These are phyloP conservation scores for Umbelopsis sp. DNA, from an alignment of 192 early-diverging fungal genomes.

Conservation along the genomic window DNA sequence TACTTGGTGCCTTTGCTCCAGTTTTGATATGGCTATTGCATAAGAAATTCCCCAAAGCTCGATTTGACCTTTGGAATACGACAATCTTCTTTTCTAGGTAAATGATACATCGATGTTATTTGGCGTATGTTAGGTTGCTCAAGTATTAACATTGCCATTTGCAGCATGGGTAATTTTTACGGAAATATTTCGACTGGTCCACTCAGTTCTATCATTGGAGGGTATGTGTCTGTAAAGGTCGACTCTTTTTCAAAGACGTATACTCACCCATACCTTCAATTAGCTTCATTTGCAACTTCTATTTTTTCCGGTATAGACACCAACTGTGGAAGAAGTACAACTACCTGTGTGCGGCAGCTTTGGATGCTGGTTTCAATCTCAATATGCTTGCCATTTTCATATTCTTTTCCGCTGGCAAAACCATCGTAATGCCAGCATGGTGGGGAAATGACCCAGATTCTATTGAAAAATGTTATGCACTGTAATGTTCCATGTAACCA, in stretches of 20 bases:
- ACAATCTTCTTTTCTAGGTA: constrained; percentile 42
- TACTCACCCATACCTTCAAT: background rate
- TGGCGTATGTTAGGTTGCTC: background rate
- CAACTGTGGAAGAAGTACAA: constrained; percentile 45
- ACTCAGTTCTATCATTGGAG: constrained; percentile 40
- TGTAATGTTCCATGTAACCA: background rate
- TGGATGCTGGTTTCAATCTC: constrained; percentile 39
- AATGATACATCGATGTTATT: background rate
- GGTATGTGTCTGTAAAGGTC: background rate
- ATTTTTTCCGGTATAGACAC: constrained; percentile 46
- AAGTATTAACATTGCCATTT: background rate
- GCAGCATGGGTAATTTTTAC: constrained; percentile 43
- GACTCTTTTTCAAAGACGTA: background rate
- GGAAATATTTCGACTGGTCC: constrained; percentile 47
- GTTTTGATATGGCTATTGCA: constrained; percentile 42
- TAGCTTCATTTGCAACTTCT: constrained; percentile 45
- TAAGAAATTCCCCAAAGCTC: constrained; percentile 43
- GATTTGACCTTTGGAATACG: constrained; percentile 43
- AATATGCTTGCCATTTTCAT: constrained; percentile 45
- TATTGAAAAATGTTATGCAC: constrained; percentile 50
- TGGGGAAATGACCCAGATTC: constrained; percentile 51
- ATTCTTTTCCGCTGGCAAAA: constrained; percentile 46
- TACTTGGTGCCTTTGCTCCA: constrained; percentile 38
- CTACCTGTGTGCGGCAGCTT: constrained; percentile 39
- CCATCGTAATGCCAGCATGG: constrained; percentile 52